Base-by-base conservation (phyloP, 2,329 filamentous ascomycete species). In the Pseudogymnoascus sp. region DNA sequence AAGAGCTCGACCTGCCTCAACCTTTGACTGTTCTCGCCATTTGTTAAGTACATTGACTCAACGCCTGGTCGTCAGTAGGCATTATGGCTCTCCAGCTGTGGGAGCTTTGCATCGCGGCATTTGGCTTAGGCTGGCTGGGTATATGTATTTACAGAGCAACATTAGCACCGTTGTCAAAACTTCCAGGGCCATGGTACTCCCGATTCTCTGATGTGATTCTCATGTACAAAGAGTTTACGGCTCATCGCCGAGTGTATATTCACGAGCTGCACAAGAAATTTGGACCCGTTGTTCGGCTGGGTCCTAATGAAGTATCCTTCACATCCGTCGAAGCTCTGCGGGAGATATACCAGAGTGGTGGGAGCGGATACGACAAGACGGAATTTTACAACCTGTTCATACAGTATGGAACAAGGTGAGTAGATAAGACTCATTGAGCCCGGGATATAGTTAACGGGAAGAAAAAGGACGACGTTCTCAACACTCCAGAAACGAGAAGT, bases 361-460 rank as follows among this genome's bases (percentile, higher is more conserved):
- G 83, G 3, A 85, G 82, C 67, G 84, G 83, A 22, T 87, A 82
- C 68, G 82, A 87, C 68, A 87, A 86, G 74, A 85, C 82, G 0
- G 80, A 82, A 61, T 86, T 86, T 65, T 87, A 87, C 67, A 73
- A 83, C 63, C 70, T 87, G 15, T 87, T 87, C 64, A 79, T 69
- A 61, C 75, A 84, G 3, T 86, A 82, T 65, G 80, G 78, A 9
- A 77, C 78, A 63, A 80, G 81, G 81, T 82, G 69, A 61, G 75
- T 62, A 20, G 20, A 18, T 37, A 18, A 5, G 53, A 18, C 15
- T 28, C n/a, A 43, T 9, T 47, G 6, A 2, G 41, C 8, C 20
- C 14, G n/a, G 12, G 3, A n/a, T 47, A 12, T 28, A 7, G 41
- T n/a, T 47, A 25, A 9, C 11, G 30, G n/a, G 22, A 12, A 20